These are phyloP conservation scores for Pythium sp. DNA, from an alignment of 352 stramenopile species.

Conservation along the genomic window DNA sequence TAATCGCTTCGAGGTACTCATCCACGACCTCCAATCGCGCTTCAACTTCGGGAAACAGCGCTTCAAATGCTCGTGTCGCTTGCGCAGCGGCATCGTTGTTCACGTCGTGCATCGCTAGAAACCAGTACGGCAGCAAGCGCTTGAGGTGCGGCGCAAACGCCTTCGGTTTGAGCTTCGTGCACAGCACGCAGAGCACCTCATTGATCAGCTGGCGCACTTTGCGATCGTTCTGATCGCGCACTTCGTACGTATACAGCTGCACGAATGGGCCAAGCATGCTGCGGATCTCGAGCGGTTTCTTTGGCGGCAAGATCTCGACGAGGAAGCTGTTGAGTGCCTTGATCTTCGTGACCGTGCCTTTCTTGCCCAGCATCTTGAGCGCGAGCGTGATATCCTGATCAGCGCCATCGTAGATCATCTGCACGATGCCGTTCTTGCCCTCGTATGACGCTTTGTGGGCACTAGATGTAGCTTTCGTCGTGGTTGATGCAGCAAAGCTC, in stretches of 20 bases:
- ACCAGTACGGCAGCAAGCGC: slow-evolving; percentile 75
- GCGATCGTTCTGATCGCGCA: slow-evolving; percentile 82
- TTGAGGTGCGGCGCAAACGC: slow-evolving; percentile 71
- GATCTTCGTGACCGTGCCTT: slow-evolving; percentile 74
- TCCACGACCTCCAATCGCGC: slow-evolving; percentile 32
- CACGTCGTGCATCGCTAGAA: slow-evolving; percentile 76
- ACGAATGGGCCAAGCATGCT: slow-evolving; percentile 74
- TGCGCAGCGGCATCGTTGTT: slow-evolving; percentile 49
- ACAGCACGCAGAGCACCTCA: slow-evolving; percentile 57
- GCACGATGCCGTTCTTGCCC: slow-evolving; percentile 19
- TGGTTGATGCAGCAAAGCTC: slow-evolving; percentile 44
- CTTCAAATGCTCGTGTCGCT: slow-evolving; percentile 49
- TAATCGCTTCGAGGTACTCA: slow-evolving; percentile 37
- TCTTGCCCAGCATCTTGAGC: slow-evolving; percentile 87
- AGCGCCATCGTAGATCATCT: slow-evolving; percentile 71
- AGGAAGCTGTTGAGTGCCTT: slow-evolving; percentile 76
- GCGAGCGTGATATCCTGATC: slow-evolving; percentile 76
- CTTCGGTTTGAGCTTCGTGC: slow-evolving; percentile 61
- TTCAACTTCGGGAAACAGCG: slow-evolving; percentile 42
- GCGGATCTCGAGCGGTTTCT: slow-evolving; percentile 54
- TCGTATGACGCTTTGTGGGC: slow-evolving; percentile 4
- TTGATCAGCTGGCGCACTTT: slow-evolving; percentile 78
- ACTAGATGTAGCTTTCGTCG: slow-evolving; percentile 16
- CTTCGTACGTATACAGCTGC: slow-evolving; percentile 76
- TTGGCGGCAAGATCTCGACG: slow-evolving; percentile 53